Evolutionary conservation across 306 rosid species (phyloP).

Genomic region (Inga oerstediana): DNA sequence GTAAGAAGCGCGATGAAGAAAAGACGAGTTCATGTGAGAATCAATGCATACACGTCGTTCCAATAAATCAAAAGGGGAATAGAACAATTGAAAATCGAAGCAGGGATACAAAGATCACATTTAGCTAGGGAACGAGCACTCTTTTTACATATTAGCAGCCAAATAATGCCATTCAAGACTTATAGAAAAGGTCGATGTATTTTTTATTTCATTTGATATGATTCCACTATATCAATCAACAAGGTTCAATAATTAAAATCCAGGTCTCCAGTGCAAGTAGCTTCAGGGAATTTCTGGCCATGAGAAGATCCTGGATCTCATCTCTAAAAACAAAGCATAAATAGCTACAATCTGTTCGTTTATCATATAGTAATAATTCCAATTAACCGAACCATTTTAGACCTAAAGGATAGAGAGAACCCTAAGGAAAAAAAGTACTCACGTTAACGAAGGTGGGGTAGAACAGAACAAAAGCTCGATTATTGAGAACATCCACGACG

Average conservation of each 20-base stretch:
- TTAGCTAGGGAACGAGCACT: neutral
- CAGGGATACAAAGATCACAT: neutral
- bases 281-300: neutral
- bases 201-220: neutral
- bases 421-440: slow-evolving; percentile 19
- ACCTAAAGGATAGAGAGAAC: neutral
- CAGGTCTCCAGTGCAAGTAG: neutral
- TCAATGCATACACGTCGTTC: neutral
- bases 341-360: neutral
- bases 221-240: neutral
- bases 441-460: slow-evolving; percentile 62
- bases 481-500: slow-evolving; percentile 70
- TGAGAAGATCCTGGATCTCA: neutral
- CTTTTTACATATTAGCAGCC: neutral
- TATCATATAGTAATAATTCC: neutral
- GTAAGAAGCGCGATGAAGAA: neutral
- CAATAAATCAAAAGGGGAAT: neutral
- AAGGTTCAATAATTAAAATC: neutral
- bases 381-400: neutral
- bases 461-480: slow-evolving; percentile 63
- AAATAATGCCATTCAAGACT: neutral
- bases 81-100: neutral
- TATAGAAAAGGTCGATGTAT: neutral
- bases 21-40: neutral
- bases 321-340: neutral